Evolutionary conservation across 1,284 basidiomycete genomes (phyloP), one percentile per base, ranked within the genome.

Genomic region (Naganishia liquefaciens): DNA sequence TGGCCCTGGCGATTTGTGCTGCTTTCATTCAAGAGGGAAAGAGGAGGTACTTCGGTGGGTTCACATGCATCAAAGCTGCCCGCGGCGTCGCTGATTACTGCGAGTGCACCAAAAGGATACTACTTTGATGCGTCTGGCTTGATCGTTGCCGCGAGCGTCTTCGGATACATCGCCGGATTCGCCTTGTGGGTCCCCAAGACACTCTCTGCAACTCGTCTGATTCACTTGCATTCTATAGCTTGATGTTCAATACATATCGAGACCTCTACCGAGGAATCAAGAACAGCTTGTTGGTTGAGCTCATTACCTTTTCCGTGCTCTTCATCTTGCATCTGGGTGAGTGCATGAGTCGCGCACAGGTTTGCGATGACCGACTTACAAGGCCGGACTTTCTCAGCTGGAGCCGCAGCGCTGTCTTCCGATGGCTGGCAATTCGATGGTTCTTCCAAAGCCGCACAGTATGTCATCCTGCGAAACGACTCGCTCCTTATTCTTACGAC

Each of bases 251-350:
- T 23, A 37, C 30, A 19, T 11, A 49, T 23, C 46, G 44, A 25
- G 39, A 39, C 46, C 30, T 60, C 15, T 60, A 60, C 25, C 17
- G 49, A 40, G 55, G 55, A n/a, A 3, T 46, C 17, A 49, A 60
- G 46, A 60, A 60, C 46, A 60, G 55, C 46, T 25, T 49, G 30
- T 10, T 50, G 33, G 21, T 60, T 13, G 46, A 60, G 28, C 44
- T 60, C n/a, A 5, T 40, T 3, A 33, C 40, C 25, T 60, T 60
- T 39, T 33, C 44, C 1, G 21, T 60, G 28, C 25, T 60, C 21
- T 49, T 60, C 30, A 39, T 60, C 21, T 27, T 60, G 46, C 47
- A 39, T 33, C 55, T 60, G 17, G 42, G 55, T 60, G 46, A 60
- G 55, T 49, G 4, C 30, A n/a, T n/a, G 23, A 23, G 21, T 21